phyloP scores from a whole-genome alignment of 2,329 filamentous ascomycete species.

The Leptographium lundbergii region DNA sequence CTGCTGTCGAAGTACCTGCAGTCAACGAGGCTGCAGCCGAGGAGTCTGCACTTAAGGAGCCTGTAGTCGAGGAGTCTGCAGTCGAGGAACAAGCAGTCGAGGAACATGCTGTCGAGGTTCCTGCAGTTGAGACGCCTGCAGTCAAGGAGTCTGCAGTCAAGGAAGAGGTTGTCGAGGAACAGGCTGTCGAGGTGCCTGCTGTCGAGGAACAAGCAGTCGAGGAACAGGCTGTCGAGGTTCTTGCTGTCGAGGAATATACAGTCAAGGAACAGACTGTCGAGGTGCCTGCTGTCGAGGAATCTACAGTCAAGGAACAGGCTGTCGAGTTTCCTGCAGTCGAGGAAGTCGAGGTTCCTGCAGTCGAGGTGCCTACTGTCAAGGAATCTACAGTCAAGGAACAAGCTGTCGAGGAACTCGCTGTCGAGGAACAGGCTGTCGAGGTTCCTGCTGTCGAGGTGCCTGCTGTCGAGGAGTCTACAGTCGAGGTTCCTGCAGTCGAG shows the following conservation, averaged over 20 bases:
- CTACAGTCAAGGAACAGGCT: neutral
- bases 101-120: too few species aligned
- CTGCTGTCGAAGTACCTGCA: neutral
- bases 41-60: too few species aligned
- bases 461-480: too few species aligned
- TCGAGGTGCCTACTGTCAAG: too few species aligned
- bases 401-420: neutral
- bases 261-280: too few species aligned
- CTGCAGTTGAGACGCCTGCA: neutral
- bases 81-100: neutral
- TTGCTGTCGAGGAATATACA: too few species aligned
- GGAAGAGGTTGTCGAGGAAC: neutral
- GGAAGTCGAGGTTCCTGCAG: neutral
- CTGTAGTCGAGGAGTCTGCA: neutral
- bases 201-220: neutral
- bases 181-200: neutral
- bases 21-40: neutral
- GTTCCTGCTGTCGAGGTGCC: neutral
- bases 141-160: too few species aligned
- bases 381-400: too few species aligned
- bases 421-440: neutral
- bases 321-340: neutral
- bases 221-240: too few species aligned
- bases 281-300: too few species aligned
- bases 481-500: too few species aligned